Evolutionary conservation across 805 yeast genomes (phyloP), one percentile per base, ranked within the genome.

Genomic region (Cephaloascus albidus): DNA sequence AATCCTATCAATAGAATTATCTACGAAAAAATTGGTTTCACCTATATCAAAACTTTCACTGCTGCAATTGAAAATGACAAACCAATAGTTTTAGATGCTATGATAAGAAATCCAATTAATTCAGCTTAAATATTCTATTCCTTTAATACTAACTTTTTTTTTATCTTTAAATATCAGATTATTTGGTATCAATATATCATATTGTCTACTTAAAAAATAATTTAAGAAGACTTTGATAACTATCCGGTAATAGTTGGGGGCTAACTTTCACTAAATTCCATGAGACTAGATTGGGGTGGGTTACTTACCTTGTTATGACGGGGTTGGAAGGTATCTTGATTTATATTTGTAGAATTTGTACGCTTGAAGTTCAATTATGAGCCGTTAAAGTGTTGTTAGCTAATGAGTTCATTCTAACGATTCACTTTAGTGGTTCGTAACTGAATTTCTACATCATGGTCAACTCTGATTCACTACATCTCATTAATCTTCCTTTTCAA

Each of bases 21-120:
- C 41, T 77, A 77, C 53, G 63, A 64, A 43, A 73, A 74, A 51
- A 58, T 75, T 47, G 81, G 80, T 16, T 77, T 74, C 47, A 43
- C 49, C 30, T 47, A 60, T 42, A 52, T 53, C 48, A 54, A 55
- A 30, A 60, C 61, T 34, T 63, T 56, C 43, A 50, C 53, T 18
- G 52, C 61, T 37, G 57, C 54, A 38, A 45, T 44, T 30, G 46
- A 43, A 20, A 18, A 34, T 14, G 10, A 20, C 23, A 6, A 34
- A 23, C 28, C 28, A 23, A 23, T 23, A 8, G 28, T 23, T 8
- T 23, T 23, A 23, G 28, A 23, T 12, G 28, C 28, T 8, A 23
- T 23, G 28, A 23, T 23, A 6, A 23, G 28, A 23, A 23, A 23
- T 23, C 10, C 28, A 23, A 12, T 12, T 12, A 12, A 23, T 8